Conservation (phyloP, 192 early-diverging fungal species). For the Diversispora epigaea region DNA sequence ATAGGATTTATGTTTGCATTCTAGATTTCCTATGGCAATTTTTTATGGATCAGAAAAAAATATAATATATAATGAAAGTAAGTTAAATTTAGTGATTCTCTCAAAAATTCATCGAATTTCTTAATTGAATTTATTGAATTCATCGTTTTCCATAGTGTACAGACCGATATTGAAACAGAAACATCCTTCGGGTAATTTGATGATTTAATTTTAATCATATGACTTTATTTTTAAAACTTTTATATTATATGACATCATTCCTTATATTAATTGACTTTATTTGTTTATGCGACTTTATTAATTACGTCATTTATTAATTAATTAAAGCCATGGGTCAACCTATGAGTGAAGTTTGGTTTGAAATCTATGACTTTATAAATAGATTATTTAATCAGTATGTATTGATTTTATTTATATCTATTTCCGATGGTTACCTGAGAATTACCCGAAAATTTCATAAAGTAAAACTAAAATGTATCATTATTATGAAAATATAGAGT, state of each 20-base stretch:
- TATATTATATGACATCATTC: neutral
- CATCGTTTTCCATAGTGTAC: conserved; percentile 15
- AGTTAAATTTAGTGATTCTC: neutral
- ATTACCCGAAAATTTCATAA: too few relatives aligned
- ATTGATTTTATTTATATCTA: neutral
- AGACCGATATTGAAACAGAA: conserved; percentile 41
- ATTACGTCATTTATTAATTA: neutral
- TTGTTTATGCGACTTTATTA: too few relatives aligned
- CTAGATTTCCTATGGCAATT: neutral
- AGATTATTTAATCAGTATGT: conserved; percentile 36
- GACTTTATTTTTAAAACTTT: neutral
- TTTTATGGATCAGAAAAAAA: conserved; percentile 4
- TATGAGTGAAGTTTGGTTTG: conserved; percentile 36
- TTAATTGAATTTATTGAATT: neutral
- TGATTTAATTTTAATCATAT: neutral
- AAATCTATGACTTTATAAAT: conserved; percentile 37
- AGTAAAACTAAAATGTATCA: neutral
- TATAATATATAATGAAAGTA: conserved; percentile 27
- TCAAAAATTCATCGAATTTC: neutral
- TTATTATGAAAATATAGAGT: conserved; percentile 18
- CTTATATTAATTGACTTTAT: neutral
- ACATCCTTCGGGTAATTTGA: conserved; percentile 38
- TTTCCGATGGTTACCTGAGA: neutral
- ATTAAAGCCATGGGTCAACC: conserved; percentile 37
- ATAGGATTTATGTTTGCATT: conserved; percentile 15